A percentile compares a stretch with the other conserved stretches of the same genome.
Evolutionary conservation across 2,329 filamentous ascomycete species (phyloP).

Genomic region (Didymella lethalis): DNA sequence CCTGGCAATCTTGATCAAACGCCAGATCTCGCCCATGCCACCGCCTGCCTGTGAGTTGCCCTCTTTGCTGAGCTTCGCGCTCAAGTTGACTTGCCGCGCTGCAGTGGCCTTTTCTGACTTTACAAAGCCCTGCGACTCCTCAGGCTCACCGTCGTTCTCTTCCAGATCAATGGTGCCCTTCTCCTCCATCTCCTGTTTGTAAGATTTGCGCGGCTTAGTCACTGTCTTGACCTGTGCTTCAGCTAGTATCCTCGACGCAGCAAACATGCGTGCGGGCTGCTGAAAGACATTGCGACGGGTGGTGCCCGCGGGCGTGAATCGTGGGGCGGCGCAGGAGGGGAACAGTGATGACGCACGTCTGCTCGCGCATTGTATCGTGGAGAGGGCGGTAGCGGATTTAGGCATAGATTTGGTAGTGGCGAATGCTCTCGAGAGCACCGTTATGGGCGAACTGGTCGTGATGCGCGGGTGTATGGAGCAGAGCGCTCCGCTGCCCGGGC

Average conservation of each 20-base stretch:
- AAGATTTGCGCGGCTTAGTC: slow-evolving; percentile 41
- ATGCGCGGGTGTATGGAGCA: slow-evolving; percentile 43
- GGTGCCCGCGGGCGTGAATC: slow-evolving; percentile 29
- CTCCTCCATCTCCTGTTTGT: slow-evolving; percentile 51
- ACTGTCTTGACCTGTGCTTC: slow-evolving; percentile 35
- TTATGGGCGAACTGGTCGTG: slow-evolving; percentile 26
- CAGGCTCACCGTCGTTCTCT: slow-evolving; percentile 57
- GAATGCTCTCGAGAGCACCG: slow-evolving; percentile 27
- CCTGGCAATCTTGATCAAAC: slow-evolving; percentile 85
- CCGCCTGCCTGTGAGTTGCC: slow-evolving; percentile 56
- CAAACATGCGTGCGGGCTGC: slow-evolving; percentile 40
- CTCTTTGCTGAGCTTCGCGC: slow-evolving; percentile 80
- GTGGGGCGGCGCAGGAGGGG: slow-evolving; percentile 22
- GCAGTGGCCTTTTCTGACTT: slow-evolving; percentile 84
- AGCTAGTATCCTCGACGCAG: slow-evolving; percentile 36
- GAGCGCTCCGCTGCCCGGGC: slow-evolving; percentile 46
- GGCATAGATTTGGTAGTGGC: slow-evolving; percentile 21
- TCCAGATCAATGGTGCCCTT: slow-evolving; percentile 47
- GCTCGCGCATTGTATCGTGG: slow-evolving; percentile 9
- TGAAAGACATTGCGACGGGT: slow-evolving; percentile 38
- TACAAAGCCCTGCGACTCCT: slow-evolving; percentile 70
- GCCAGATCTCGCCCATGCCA: slow-evolving; percentile 78
- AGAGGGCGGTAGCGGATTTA: background rate
- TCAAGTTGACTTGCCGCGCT: slow-evolving; percentile 88
- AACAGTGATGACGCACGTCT: slow-evolving; percentile 23